Base-by-base conservation (phyloP, 306 rosid genomes). In the Hippophae tibetana region DNA sequence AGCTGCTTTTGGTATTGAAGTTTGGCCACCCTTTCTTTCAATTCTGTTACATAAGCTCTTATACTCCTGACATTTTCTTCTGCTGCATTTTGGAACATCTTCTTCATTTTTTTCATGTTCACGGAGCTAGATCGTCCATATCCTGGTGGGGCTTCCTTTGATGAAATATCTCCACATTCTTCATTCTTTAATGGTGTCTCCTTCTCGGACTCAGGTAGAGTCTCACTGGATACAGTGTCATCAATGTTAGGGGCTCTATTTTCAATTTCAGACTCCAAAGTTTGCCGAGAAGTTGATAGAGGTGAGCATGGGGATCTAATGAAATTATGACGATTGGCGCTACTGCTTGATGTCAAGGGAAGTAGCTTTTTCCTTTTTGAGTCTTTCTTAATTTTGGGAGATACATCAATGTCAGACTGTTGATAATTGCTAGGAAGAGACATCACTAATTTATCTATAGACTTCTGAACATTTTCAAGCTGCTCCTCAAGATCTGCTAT, bases 71-170 rank as follows among this genome's bases (percentile, higher is more conserved):
- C 99, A 64, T 93, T 93, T 82, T 93, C 99, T 74, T 93, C 99
- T 59, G 99, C 99, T 13, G 99, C 99, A 79, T 88, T 89, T 78
- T 93, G 99, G 75, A 93, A 93, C 99, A 93, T 93, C 75, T 93
- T 93, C 83, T 89, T 95, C 99, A 93, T 93, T 76, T 89, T 93
- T 86, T 93, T 93, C 97, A 93, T 89, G 82, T 93, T 93, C 40
- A 93, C 99, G 26, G 99, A 93, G 65, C 99, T 84, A 52, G 86
- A 84, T 52, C 87, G 89, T 52, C 82, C 84, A 70, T 84, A 84
- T 26, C 75, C 89, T 18, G 99, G 72, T 64, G 81, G 82, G 74
- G 68, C 82, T 76, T 88, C 99, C 83, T 89, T 93, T 5, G 95
- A 89, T 27, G 89, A 79, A 77, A 79, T 75, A 48, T 86, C 95